phyloP scores from a whole-genome alignment of 768 basidiomycete genomes.

The Podaxis sp. region DNA sequence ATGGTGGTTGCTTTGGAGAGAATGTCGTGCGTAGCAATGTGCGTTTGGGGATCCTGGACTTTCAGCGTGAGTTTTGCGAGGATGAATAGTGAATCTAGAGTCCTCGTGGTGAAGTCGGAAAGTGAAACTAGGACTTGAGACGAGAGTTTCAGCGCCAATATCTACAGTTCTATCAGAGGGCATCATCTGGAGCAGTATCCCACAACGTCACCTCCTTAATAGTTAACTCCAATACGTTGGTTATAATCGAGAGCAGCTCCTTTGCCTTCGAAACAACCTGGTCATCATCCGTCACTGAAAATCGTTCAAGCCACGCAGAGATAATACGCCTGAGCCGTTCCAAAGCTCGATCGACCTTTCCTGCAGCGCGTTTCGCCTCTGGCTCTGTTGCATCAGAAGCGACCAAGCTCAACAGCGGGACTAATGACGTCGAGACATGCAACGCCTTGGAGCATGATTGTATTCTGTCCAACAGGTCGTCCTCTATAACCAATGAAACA shows the following conservation, averaged over 20 bases:
- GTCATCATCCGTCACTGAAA: conserved; percentile 5
- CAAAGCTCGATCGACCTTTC: conserved; percentile 60
- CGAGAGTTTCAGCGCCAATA: not conserved
- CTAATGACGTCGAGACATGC: not conserved
- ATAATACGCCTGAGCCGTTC: conserved; percentile 57
- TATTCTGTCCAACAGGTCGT: not conserved
- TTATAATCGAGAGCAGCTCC: conserved; percentile 15
- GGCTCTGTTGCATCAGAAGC: conserved; percentile 23
- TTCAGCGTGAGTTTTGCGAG: conserved; percentile 47
- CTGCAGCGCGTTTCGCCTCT: conserved; percentile 38
- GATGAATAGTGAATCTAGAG: conserved; percentile 55
- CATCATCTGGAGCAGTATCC: not conserved
- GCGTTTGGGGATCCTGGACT: conserved; percentile 43
- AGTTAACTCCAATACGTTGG: conserved; percentile 1
- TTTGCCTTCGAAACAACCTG: not conserved
- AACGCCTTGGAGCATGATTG: not conserved
- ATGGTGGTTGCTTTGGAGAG: conserved; percentile 44
- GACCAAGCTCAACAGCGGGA: not conserved
- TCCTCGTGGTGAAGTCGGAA: conserved; percentile 38
- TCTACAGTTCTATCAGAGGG: not conserved
- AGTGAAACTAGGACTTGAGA: not conserved
- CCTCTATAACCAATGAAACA: not conserved
- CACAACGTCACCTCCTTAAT: not conserved
- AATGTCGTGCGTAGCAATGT: conserved; percentile 43
- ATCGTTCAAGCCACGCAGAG: conserved; percentile 46